Conservation (phyloP, 495 filamentous ascomycete genomes). For the Umbilicaria muhlenbergii region DNA sequence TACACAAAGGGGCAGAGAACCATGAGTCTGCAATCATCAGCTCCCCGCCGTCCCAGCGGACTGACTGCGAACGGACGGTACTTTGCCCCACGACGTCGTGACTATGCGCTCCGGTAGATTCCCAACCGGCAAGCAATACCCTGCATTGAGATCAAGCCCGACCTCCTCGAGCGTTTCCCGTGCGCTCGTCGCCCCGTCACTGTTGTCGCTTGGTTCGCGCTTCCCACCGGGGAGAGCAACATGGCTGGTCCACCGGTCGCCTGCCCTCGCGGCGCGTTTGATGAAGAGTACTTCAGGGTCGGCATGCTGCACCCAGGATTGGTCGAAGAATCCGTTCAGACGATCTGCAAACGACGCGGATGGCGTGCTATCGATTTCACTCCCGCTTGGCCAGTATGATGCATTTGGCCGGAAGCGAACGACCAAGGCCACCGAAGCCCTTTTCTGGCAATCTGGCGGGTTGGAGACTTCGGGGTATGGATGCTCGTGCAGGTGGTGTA, state of each 20-base stretch:
- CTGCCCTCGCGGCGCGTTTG: constrained; percentile 52
- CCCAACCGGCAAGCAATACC: constrained; percentile 41
- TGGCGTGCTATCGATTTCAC: constrained; percentile 14
- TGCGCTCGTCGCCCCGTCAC: constrained; percentile 49
- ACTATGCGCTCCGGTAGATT: constrained; percentile 60
- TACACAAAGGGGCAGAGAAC: constrained; percentile 66
- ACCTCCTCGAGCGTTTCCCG: constrained; percentile 61
- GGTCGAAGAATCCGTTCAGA: constrained; percentile 47
- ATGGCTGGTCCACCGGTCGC: constrained; percentile 65
- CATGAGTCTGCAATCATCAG: constrained; percentile 39
- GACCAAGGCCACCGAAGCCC: constrained; percentile 59
- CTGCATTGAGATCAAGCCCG: constrained; percentile 43
- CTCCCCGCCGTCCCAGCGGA: constrained; percentile 4
- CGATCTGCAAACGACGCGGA: constrained; percentile 23
- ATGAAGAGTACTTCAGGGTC: constrained; percentile 66
- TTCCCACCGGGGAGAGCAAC: constrained; percentile 63
- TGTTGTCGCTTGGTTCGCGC: constrained; percentile 49
- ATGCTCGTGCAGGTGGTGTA: constrained; percentile 33
- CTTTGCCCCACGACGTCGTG: constrained; percentile 55
- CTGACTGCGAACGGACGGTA: constrained; percentile 35
- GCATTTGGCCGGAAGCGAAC: constrained; percentile 50
- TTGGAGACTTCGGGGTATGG: constrained; percentile 50
- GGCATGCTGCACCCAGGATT: constrained; percentile 57
- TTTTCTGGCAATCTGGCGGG: constrained; percentile 43
- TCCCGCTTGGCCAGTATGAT: constrained; percentile 33